phyloP scores from a whole-genome alignment of 176 grass and related monocot species.

The Hsuehochloa calcarea region DNA sequence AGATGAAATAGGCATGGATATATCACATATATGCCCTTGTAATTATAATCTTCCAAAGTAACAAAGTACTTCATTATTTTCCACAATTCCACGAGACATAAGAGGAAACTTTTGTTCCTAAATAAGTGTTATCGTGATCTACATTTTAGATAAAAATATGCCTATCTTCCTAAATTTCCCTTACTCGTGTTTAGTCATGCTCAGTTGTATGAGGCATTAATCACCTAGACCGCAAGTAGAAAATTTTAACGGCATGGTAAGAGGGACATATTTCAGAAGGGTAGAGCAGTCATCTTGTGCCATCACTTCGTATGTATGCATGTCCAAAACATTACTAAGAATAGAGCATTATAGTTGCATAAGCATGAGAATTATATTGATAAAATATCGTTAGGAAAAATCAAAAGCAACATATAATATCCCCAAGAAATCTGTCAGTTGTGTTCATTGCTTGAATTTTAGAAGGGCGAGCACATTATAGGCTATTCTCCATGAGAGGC shows the following conservation, averaged over 20 bases:
- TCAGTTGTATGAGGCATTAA: neutral
- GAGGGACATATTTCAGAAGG: neutral
- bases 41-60: neutral
- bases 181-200: neutral
- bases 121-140: neutral
- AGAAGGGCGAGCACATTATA: neutral
- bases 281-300: neutral
- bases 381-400: neutral
- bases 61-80: neutral
- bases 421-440: neutral
- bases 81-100: neutral
- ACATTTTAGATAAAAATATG: neutral
- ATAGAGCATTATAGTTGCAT: neutral
- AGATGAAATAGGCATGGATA: conserved; percentile 10
- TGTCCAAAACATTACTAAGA: neutral
- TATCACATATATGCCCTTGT: neutral
- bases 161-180: neutral
- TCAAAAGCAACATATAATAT: neutral
- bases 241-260: neutral
- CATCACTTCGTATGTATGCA: neutral
- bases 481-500: conserved; percentile 23
- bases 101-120: neutral
- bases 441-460: conserved; percentile 15
- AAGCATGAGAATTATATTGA: conserved; percentile 14
- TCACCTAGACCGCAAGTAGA: neutral